These are phyloP conservation scores for Nakazawaea ambrosiae DNA, from an alignment of 805 yeast genomes.

Conservation along the genomic window DNA sequence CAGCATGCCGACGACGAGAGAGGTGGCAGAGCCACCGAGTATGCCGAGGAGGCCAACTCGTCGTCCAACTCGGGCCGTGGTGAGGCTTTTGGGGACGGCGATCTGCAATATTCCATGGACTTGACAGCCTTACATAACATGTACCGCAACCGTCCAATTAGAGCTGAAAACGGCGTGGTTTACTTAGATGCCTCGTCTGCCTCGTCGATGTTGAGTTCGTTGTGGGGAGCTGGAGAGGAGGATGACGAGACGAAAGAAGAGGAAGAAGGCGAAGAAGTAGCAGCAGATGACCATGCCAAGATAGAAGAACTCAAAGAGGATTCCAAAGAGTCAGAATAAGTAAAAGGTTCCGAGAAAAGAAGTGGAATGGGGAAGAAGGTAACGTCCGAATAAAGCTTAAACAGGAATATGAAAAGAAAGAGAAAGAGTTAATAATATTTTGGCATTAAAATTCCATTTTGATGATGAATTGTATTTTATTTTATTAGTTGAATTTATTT, in stretches of 20 bases:
- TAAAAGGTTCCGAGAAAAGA: no score
- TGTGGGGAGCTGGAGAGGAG: constrained; percentile 27
- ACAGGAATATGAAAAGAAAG: no score
- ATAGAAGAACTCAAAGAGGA: constrained; percentile 3
- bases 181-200: constrained; percentile 58
- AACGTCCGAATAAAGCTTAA: no score
- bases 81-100: constrained; percentile 18
- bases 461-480: no score
- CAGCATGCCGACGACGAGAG: constrained; percentile 14
- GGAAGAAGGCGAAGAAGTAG: constrained; percentile 17
- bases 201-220: constrained; percentile 52
- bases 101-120: constrained; percentile 19
- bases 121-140: constrained; percentile 34
- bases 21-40: constrained; percentile 15
- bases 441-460: no score
- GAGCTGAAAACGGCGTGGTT: constrained; percentile 57
- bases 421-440: no score
- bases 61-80: constrained; percentile 17
- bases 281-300: background rate
- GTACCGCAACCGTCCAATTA: constrained; percentile 33
- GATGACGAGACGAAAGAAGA: constrained; percentile 17
- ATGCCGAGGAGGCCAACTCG: no score
- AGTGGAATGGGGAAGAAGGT: no score
- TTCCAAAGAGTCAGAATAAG: no score
- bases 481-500: no score